Percentiles rank a stretch among this genome's conserved stretches.
Evolutionary conservation across 441 rosid genomes (phyloP).

Genomic region (Populus tomentosa): DNA sequence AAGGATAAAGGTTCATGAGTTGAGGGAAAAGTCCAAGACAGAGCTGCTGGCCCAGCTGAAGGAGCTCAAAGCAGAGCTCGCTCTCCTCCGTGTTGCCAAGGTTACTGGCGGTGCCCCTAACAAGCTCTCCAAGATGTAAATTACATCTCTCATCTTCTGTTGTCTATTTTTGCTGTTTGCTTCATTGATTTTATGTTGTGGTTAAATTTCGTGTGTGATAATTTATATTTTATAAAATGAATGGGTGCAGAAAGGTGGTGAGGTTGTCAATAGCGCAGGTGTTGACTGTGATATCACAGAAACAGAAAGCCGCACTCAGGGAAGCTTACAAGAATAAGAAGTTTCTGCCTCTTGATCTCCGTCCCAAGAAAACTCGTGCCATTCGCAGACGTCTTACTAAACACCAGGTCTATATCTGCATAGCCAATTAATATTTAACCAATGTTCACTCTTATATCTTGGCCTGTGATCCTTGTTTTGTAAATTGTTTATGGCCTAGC

Average conservation of each 20-base stretch:
- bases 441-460: background rate
- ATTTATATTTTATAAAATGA: background rate
- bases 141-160: background rate
- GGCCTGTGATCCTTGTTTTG: too few species aligned
- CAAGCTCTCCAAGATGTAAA: conserved; percentile 92
- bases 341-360: conserved; percentile 83
- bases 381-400: conserved; percentile 80
- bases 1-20: conserved; percentile 90
- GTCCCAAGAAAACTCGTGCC: conserved; percentile 91
- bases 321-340: conserved; percentile 85
- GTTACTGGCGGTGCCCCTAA: conserved; percentile 97
- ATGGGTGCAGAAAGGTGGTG: conserved; percentile 69
- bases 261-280: conserved; percentile 87
- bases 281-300: conserved; percentile 83
- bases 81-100: conserved; percentile 94
- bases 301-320: conserved; percentile 77
- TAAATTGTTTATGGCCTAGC: background rate
- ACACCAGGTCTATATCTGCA: conserved; percentile 48
- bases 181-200: background rate
- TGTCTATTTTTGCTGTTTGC: background rate
- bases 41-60: conserved; percentile 68
- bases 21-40: conserved; percentile 72
- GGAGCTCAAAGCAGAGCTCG: conserved; percentile 85
- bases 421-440: background rate
- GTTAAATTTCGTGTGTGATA: background rate